A percentile compares a stretch with the other conserved stretches of the same genome.
These are phyloP conservation scores for Aquilaria sinensis DNA, from an alignment of 345 rosid genomes.

Conservation along the genomic window DNA sequence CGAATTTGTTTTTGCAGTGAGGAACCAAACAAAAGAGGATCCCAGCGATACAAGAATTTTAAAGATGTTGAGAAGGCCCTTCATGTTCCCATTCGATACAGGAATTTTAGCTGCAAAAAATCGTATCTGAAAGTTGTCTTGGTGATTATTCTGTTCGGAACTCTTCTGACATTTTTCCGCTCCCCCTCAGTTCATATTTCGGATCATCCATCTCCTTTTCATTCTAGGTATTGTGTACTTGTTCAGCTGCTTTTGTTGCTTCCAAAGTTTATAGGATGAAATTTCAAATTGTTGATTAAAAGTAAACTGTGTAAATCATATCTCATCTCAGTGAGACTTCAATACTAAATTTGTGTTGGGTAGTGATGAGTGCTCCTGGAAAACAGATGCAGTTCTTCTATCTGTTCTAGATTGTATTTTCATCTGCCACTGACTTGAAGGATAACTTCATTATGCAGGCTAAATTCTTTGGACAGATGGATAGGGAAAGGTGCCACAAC, in stretches of 20 bases:
- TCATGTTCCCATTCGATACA: constrained; percentile 45
- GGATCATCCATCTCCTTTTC: constrained; percentile 35
- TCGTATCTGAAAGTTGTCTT: constrained; percentile 45
- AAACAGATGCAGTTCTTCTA: neutral
- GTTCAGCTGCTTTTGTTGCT: neutral
- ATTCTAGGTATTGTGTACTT: constrained; percentile 29
- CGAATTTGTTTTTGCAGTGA: constrained; percentile 33
- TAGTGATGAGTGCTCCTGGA: too few species aligned
- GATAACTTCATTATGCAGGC: constrained; percentile 23
- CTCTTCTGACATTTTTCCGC: constrained; percentile 49
- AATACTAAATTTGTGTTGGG: too few species aligned
- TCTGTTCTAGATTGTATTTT: neutral
- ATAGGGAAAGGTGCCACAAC: constrained; percentile 22
- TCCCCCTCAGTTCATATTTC: constrained; percentile 59
- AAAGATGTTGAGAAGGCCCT: constrained; percentile 62
- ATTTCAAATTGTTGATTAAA: too few species aligned
- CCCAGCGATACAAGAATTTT: constrained; percentile 36
- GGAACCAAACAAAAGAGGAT: constrained; percentile 44
- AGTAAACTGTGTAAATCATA: too few species aligned
- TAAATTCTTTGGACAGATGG: constrained; percentile 46
- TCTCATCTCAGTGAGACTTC: too few species aligned
- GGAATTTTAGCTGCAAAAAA: constrained; percentile 52
- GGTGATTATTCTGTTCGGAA: constrained; percentile 45
- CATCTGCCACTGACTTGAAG: constrained; percentile 11
- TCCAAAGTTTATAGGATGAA: neutral